Base-by-base conservation (phyloP, 257 asterid genomes). In the Gynochthodes officinalis region DNA sequence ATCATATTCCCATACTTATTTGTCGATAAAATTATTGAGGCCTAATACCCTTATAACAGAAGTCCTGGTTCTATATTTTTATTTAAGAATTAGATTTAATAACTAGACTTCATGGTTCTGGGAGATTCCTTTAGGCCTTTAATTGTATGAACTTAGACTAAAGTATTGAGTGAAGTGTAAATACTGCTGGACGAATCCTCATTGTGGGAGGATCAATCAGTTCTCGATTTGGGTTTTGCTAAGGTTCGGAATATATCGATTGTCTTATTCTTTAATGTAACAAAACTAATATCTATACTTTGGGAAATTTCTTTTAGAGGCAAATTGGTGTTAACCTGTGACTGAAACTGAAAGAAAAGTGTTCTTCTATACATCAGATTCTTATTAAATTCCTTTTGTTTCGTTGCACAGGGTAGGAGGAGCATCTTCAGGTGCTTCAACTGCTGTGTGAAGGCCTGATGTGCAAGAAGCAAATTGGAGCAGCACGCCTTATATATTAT, bases 371-470 rank as follows among this genome's bases (percentile, higher is more conserved):
- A 7, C 4, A 73, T 62, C 35, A 8, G n/a, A 61, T 68, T 33
- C 69, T 12, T 32, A 74, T 65, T 7, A 27, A 3, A 14, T 39
- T 25, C 57, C 65, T 9, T 60, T 49, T 46, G 19, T 77, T n/a
- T 35, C 55, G 8, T 67, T 77, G 25, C 43, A 52, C 95, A 90
- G 98, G 81, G 84, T 13, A 85, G 96, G 85, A 88, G 98, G 76
- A 89, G 93, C 84, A 78, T 92, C 80, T 89, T 90, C 79, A 82
- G 95, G 75, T 92, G 83, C 87, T 90, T 92, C 81, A 92, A 89
- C 81, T 92, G 98, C 76, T 93, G 95, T 21, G 97, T 77, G 62
- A 93, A 87, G 79, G 96, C 96, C 21, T 92, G 83, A 90, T 46
- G n/a, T 48, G 46, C 61, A 27, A 61, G 66, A 58, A 69, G 21